phyloP scores from a whole-genome alignment of 805 yeast species.

The Zygotorulaspora sp. region DNA sequence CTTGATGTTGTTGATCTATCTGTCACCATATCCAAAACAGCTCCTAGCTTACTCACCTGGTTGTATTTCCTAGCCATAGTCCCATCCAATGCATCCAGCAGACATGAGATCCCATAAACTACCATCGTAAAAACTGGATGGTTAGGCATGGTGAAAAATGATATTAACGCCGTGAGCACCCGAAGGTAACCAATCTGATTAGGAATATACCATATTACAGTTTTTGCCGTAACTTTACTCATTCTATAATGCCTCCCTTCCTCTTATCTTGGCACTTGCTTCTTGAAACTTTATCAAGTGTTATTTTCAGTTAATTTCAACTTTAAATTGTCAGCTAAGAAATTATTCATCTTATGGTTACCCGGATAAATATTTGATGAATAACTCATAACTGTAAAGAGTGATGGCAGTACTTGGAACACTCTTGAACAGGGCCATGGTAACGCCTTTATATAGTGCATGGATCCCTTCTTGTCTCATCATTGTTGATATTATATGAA shows the following conservation, averaged over 20 bases:
- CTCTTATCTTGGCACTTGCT: too few relatives aligned
- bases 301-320: too few relatives aligned
- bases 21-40: slow-evolving; percentile 97
- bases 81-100: slow-evolving; percentile 95
- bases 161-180: slow-evolving; percentile 73
- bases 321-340: slow-evolving; percentile 1
- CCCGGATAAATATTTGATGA: slow-evolving; percentile 7
- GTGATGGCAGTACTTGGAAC: slow-evolving; percentile 75
- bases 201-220: slow-evolving; percentile 78
- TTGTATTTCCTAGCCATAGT: slow-evolving; percentile 84
- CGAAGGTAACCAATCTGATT: slow-evolving; percentile 88
- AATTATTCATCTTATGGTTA: slow-evolving; percentile 1
- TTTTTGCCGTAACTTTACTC: slow-evolving; percentile 38
- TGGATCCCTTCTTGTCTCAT: slow-evolving; percentile 51
- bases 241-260: too few relatives aligned
- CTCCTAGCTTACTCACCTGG: slow-evolving; percentile 91
- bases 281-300: too few relatives aligned
- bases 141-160: slow-evolving; percentile 74
- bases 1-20: slow-evolving; percentile 96
- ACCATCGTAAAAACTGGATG: slow-evolving; percentile 77
- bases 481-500: slow-evolving; percentile 38
- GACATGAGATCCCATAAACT: slow-evolving; percentile 80
- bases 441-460: slow-evolving; percentile 73
- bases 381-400: slow-evolving; percentile 56
- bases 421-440: slow-evolving; percentile 65